Percentiles rank a stretch among this genome's conserved stretches.
These are phyloP conservation scores for Cercospora berteroae DNA, from an alignment of 2,329 filamentous ascomycete species.

Conservation along the genomic window DNA sequence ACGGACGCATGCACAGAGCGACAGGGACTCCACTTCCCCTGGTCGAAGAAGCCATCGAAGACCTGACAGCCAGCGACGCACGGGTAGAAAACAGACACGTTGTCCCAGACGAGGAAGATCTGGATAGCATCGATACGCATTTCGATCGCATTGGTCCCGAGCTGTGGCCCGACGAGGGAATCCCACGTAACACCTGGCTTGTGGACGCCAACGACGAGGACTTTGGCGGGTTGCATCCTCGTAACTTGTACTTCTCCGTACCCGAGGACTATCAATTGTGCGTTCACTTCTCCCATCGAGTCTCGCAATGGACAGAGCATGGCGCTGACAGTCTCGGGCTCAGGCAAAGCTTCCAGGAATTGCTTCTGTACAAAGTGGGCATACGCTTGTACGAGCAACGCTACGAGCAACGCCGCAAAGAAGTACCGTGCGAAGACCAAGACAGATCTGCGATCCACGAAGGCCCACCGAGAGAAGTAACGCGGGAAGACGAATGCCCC, in stretches of 20 bases:
- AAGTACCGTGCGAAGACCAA: background rate
- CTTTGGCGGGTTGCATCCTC: background rate
- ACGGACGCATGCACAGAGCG: background rate
- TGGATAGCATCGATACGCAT: background rate
- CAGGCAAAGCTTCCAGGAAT: background rate
- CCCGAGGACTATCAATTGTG: background rate
- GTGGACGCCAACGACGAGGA: background rate
- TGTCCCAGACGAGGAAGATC: background rate
- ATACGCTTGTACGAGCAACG: background rate
- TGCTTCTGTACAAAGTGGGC: background rate
- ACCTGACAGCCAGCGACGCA: background rate
- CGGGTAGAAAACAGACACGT: background rate
- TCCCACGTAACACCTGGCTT: background rate
- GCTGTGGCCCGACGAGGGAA: background rate
- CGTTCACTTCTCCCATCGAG: background rate
- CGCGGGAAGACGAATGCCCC: background rate
- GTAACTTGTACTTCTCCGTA: background rate
- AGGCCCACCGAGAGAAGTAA: background rate
- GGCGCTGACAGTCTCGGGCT: background rate
- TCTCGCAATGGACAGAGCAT: background rate
- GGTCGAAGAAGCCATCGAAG: background rate
- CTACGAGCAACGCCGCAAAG: background rate
- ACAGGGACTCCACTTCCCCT: background rate
- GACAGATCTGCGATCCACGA: background rate
- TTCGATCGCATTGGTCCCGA: background rate